These are phyloP conservation scores for Camellia japonica DNA, from an alignment of 148 eudicot species.

Conservation along the genomic window DNA sequence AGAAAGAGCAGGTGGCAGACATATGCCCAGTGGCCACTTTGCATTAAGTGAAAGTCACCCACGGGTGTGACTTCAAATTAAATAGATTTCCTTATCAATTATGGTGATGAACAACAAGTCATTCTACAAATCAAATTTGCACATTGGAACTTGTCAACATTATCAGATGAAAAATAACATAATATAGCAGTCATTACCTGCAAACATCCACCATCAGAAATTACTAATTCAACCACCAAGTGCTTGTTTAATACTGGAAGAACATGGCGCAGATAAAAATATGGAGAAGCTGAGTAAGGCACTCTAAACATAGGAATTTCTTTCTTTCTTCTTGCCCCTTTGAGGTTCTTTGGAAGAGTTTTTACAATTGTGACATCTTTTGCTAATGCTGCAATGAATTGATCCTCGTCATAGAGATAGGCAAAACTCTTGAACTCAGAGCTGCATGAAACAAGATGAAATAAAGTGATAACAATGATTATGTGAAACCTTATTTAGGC, in stretches of 20 bases:
- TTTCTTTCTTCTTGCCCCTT: slow-evolving; percentile 80
- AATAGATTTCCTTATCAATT: not conserved
- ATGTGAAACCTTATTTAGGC: not conserved
- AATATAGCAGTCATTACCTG: slow-evolving; percentile 44
- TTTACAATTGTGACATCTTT: slow-evolving; percentile 72
- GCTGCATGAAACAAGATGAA: slow-evolving; percentile 41
- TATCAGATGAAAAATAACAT: not conserved
- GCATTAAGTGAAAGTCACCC: not conserved
- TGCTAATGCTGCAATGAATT: slow-evolving; percentile 70
- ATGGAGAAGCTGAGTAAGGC: slow-evolving; percentile 54
- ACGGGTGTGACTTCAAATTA: not conserved
- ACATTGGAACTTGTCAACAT: not conserved
- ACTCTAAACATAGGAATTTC: slow-evolving; percentile 70
- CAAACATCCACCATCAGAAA: slow-evolving; percentile 93
- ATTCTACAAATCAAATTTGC: not conserved
- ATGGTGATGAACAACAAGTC: not conserved
- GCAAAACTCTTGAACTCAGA: slow-evolving; percentile 91
- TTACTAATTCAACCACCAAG: slow-evolving; percentile 68
- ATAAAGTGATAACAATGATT: not conserved
- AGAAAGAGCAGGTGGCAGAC: not conserved
- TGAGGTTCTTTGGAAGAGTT: slow-evolving; percentile 85
- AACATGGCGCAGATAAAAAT: slow-evolving; percentile 74
- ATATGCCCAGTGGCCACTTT: too few species aligned
- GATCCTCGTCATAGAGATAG: slow-evolving; percentile 86
- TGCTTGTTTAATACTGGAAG: slow-evolving; percentile 73